Conservation (phyloP, 2,329 filamentous ascomycete genomes). For the Penicillium sp. region DNA sequence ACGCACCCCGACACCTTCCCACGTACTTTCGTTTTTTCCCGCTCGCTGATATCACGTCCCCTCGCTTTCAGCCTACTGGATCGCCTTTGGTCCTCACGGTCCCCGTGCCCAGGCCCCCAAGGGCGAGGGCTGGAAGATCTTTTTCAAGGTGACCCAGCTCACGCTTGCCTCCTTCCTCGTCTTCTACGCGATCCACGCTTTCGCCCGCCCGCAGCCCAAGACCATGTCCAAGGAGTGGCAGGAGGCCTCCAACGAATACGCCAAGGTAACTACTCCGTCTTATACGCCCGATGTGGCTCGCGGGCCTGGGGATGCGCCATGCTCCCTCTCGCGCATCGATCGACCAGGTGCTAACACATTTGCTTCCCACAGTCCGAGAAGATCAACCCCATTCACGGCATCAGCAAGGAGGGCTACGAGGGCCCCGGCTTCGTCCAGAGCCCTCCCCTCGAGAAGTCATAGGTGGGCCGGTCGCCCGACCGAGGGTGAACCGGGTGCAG, state of each 20-base stretch:
- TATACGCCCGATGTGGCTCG: too few species aligned
- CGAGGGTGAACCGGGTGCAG: constrained; percentile 25
- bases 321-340: too few species aligned
- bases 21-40: neutral
- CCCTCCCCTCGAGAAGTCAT: constrained; percentile 42
- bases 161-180: constrained; percentile 64
- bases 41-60: constrained; percentile 22
- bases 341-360: constrained; percentile 22
- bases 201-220: constrained; percentile 69
- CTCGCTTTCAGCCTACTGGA: constrained; percentile 79
- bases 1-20: neutral
- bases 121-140: constrained; percentile 77
- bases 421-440: constrained; percentile 77
- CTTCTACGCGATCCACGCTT: constrained; percentile 69
- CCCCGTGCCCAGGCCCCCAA: constrained; percentile 80
- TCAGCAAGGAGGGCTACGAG: constrained; percentile 73
- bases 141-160: constrained; percentile 68
- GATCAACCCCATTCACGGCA: constrained; percentile 80
- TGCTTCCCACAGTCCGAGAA: constrained; percentile 64
- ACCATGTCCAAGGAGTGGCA: constrained; percentile 98
- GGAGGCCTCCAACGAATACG: constrained; percentile 89
- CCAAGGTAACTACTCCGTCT: constrained; percentile 64
- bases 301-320: too few species aligned
- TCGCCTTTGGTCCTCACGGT: constrained; percentile 94
- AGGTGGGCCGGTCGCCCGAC: constrained; percentile 21